Percentiles rank a stretch among this genome's conserved stretches.
phyloP scores from a whole-genome alignment of 495 filamentous ascomycete genomes.

The Choiromyces venosus region DNA sequence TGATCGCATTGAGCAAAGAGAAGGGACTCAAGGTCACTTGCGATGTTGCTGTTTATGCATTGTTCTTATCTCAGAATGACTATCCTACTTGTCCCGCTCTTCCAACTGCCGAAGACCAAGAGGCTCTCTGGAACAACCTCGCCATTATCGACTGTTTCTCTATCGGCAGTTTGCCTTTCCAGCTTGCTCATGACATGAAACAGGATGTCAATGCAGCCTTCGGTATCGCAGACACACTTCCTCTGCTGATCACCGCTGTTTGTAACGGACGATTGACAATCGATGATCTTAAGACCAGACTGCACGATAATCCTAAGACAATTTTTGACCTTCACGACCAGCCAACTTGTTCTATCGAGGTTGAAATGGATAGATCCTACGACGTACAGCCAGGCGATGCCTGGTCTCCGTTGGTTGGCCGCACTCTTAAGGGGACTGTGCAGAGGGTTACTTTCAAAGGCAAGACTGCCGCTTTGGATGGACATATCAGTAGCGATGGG shows the following conservation, averaged over 20 bases:
- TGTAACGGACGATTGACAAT: constrained; percentile 68
- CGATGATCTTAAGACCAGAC: constrained; percentile 63
- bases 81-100: constrained; percentile 63
- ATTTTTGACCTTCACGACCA: constrained; percentile 88
- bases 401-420: constrained; percentile 75
- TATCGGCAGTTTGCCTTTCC: constrained; percentile 74
- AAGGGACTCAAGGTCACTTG: constrained; percentile 81
- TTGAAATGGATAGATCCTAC: constrained; percentile 63
- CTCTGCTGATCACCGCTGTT: constrained; percentile 72
- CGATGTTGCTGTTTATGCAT: constrained; percentile 74
- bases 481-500: constrained; percentile 53
- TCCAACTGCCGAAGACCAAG: constrained; percentile 66
- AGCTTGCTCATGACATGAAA: constrained; percentile 59
- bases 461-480: constrained; percentile 72
- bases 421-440: constrained; percentile 64
- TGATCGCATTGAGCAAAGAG: constrained; percentile 74
- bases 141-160: constrained; percentile 77
- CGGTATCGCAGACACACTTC: constrained; percentile 71
- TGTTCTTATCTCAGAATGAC: constrained; percentile 72
- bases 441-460: constrained; percentile 74
- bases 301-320: constrained; percentile 76
- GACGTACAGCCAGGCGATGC: constrained; percentile 50
- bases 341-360: constrained; percentile 64
- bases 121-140: constrained; percentile 72
- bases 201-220: constrained; percentile 55